Evolutionary conservation across 2,329 filamentous ascomycete genomes (phyloP).

Genomic region (Cercospora beticola): DNA sequence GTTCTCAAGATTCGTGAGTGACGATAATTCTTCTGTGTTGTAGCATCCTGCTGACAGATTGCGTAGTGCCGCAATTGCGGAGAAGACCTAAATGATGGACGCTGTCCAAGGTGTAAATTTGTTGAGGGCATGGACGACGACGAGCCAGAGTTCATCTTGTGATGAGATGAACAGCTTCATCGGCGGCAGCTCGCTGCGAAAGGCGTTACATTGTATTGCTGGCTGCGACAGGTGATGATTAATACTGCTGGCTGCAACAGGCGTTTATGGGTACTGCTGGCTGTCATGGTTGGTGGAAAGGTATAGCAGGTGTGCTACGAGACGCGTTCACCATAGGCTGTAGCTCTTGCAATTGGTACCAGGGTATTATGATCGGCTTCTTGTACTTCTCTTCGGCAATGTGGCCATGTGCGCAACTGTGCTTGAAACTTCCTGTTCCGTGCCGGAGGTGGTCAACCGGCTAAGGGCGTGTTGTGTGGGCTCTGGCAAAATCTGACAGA

Average conservation of each 20-base stretch:
- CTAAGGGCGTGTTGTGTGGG: neutral
- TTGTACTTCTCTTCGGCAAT: neutral
- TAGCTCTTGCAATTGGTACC: neutral
- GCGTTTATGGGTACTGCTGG: neutral
- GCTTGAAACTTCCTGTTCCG: neutral
- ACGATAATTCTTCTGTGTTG: neutral
- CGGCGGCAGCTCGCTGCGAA: neutral
- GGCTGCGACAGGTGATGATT: neutral
- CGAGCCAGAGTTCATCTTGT: neutral
- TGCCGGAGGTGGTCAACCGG: neutral
- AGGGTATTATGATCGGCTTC: neutral
- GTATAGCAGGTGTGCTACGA: neutral
- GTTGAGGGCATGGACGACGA: neutral
- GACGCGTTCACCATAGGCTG: neutral
- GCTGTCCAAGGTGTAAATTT: slow-evolving; percentile 1
- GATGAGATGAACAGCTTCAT: neutral
- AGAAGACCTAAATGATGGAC: neutral
- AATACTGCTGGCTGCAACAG: neutral
- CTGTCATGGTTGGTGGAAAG: neutral
- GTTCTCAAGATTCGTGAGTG: neutral
- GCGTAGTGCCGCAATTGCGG: neutral
- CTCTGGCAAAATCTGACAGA: neutral
- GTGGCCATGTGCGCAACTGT: neutral
- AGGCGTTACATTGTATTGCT: neutral
- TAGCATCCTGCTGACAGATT: neutral